Base-by-base conservation (phyloP, 2,329 filamentous ascomycete species). In the Onygenales sp. region DNA sequence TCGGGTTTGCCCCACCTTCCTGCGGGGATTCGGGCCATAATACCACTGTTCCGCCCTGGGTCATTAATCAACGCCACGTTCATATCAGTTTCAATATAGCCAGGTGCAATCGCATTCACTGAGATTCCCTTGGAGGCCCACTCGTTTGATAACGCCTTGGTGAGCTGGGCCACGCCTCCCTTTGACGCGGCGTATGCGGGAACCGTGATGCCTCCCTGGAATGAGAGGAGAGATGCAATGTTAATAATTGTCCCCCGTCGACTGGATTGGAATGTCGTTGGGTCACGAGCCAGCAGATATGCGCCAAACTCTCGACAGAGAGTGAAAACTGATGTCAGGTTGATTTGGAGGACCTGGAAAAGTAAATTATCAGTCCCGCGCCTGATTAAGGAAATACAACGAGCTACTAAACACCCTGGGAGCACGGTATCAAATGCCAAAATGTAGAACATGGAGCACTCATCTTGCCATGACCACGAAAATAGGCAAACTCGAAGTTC, bases 31-130 rank as follows among this genome's bases (percentile, higher is more conserved):
- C 57, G 47, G 37, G 55, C 34, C 47, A 55, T 78, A 61, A 95
- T 95, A 63, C 85, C 85, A 58, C 77, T 81, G 56, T 86, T 78
- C 37, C 90, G 75, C 60, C 79, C 80, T 62, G 79, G 70, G 68
- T 95, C 84, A 49, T 84, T 80, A 43, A 95, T 81, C 63, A 96
- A 70, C 2, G 89, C 90, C 59, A 78, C 79, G 67, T 95, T 96
- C 91, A 95, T 95, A 56, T 95, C 90, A n/a, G 90, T 95, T 49
- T 81, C 87, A 61, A 95, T 88, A 69, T 95, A 95, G 0, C 90
- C 90, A 0, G 90, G 90, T 2, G 90, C 89, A 64, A 95, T 88
- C 6, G 86, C 88, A 68, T 95, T 95, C 42, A 95, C 89, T 1
- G 80, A 88, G 57, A 95, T 79, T 2, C 89, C 89, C 63, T 83